Conservation (phyloP, 306 rosid genomes). For the Dalbergia cultrata region DNA sequence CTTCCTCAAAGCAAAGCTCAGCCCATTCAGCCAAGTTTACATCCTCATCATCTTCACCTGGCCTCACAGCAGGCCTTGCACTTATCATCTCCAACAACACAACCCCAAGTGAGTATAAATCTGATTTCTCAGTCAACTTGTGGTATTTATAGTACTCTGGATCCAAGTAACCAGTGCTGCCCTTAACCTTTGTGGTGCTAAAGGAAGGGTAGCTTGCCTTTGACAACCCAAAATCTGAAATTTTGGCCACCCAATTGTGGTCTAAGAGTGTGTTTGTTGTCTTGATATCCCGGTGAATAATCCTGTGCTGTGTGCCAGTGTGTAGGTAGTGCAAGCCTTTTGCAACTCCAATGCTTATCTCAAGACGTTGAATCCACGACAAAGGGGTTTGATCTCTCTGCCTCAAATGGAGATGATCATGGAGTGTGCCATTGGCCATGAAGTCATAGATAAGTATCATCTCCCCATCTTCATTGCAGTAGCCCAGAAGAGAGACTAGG, state of each 20-base stretch:
- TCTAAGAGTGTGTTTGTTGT: constrained; percentile 56
- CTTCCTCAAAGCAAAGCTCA: constrained; percentile 40
- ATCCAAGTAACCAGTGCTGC: constrained; percentile 57
- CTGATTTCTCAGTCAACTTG: constrained; percentile 53
- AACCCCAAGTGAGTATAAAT: constrained; percentile 61
- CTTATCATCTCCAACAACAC: constrained; percentile 51
- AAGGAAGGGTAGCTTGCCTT: constrained; percentile 39
- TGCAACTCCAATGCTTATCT: constrained; percentile 57
- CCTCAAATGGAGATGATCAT: constrained; percentile 49
- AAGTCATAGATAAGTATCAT: constrained; percentile 58
- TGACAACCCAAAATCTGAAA: constrained; percentile 62
- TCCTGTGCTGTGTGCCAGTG: constrained; percentile 47
- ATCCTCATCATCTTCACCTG: constrained; percentile 39
- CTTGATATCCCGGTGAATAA: constrained; percentile 64
- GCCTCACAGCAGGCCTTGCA: constrained; percentile 46
- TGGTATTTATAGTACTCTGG: constrained; percentile 47
- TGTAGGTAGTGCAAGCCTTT: constrained; percentile 56
- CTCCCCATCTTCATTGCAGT: constrained; percentile 60
- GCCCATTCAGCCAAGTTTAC: constrained; percentile 56
- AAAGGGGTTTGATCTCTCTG: constrained; percentile 40
- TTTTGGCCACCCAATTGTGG: constrained; percentile 50
- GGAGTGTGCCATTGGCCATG: constrained; percentile 48
- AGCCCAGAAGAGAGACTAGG: constrained; percentile 51
- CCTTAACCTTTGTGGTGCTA: constrained; percentile 48
- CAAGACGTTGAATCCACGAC: constrained; percentile 58